Conservation (phyloP, 1,139 yeast genomes). For the Yamadazyma siamensis region DNA sequence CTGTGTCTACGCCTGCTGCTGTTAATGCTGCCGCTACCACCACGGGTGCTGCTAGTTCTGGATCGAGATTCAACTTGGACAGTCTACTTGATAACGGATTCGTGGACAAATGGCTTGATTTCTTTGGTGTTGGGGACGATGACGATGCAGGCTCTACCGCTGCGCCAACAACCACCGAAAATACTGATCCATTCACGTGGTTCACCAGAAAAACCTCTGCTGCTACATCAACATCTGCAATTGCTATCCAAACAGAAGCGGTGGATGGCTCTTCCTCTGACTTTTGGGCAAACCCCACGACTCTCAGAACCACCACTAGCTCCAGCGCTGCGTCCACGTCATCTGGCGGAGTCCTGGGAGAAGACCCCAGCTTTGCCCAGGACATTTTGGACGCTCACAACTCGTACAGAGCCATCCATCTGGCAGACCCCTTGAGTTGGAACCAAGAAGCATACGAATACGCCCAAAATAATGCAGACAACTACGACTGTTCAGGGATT, state of each 20-base stretch:
- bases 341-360: conserved; percentile 7
- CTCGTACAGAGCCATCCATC: conserved; percentile 62
- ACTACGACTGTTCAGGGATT: conserved; percentile 64
- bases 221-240: conserved; percentile 9
- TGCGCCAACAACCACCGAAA: conserved; percentile 4
- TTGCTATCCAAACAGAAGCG: no score
- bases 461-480: conserved; percentile 69
- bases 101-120: conserved; percentile 9
- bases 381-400: conserved; percentile 51
- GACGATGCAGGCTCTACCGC: conserved; percentile 2
- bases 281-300: background rate
- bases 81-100: conserved; percentile 9
- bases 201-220: conserved; percentile 10
- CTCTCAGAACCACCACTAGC: conserved; percentile 10
- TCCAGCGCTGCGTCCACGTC: conserved; percentile 4
- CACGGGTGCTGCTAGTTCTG: conserved; percentile 5
- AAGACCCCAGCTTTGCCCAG: conserved; percentile 13
- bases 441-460: conserved; percentile 54
- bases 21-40: conserved; percentile 7
- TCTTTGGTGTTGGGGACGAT: conserved; percentile 8
- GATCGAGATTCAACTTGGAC: conserved; percentile 10
- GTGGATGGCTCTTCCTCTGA: conserved; percentile 7
- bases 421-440: conserved; percentile 64
- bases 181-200: conserved; percentile 6
- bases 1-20: conserved; percentile 10